Evolutionary conservation across 2,329 filamentous ascomycete species (phyloP).

Genomic region (Spiromastix sp.): DNA sequence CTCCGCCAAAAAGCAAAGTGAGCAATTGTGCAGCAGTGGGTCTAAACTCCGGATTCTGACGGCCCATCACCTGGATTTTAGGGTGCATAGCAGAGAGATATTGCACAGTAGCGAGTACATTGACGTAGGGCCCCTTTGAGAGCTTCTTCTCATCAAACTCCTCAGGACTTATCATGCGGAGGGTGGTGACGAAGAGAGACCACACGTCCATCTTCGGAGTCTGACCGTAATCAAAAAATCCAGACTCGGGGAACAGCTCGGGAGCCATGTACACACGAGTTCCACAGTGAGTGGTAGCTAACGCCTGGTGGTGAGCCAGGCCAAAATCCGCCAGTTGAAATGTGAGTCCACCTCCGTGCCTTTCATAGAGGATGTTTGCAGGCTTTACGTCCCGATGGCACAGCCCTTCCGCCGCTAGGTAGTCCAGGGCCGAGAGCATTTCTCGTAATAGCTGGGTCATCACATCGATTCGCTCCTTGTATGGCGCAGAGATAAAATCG

Average conservation of each 20-base stretch:
- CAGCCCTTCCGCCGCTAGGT: conserved; percentile 9
- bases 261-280: conserved; percentile 11
- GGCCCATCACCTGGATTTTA: too few species aligned
- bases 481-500: conserved; percentile 13
- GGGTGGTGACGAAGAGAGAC: conserved; percentile 19
- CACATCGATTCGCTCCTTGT: too few species aligned
- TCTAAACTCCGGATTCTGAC: too few species aligned
- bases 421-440: too few species aligned
- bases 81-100: too few species aligned
- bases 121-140: too few species aligned
- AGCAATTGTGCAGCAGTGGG: too few species aligned
- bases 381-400: conserved; percentile 13
- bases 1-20: too few species aligned
- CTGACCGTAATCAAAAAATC: conserved; percentile 7
- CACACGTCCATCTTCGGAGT: conserved; percentile 17
- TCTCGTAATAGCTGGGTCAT: too few species aligned
- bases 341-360: background rate
- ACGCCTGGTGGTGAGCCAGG: conserved; percentile 1
- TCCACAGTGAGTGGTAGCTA: background rate
- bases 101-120: too few species aligned
- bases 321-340: conserved; percentile 15
- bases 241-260: conserved; percentile 8
- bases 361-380: conserved; percentile 9
- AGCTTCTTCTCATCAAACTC: too few species aligned
- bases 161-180: too few species aligned